Conservation (phyloP, 164 flowering plant species). For the Amborella trichopoda region DNA sequence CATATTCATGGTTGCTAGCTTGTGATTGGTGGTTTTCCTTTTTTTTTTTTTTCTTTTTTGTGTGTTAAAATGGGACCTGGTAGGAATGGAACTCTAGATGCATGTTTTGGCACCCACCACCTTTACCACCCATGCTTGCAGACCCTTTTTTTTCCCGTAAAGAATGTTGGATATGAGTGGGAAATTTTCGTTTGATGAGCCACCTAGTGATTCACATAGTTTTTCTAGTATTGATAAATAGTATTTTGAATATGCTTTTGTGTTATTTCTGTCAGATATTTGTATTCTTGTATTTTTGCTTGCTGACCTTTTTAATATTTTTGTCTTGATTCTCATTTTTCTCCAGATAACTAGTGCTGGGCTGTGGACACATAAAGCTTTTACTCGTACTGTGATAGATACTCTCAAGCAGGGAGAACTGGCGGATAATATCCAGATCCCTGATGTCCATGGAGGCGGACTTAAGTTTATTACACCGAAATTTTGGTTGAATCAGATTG, state of each 20-base stretch:
- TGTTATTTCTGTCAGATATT: background rate
- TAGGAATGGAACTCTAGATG: no score
- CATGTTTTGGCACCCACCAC: no score
- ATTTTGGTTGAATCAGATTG: conserved; percentile 57
- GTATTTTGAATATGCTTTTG: background rate
- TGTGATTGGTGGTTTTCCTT: no score
- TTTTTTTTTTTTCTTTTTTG: no score
- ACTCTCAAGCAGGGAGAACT: conserved; percentile 11
- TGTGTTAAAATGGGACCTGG: no score
- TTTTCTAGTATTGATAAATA: no score
- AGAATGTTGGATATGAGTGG: no score
- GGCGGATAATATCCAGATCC: conserved; percentile 16
- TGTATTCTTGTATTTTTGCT: background rate
- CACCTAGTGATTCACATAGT: no score
- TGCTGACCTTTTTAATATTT: background rate
- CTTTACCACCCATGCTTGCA: no score
- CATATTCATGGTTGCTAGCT: no score
- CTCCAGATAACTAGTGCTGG: conserved; percentile 78
- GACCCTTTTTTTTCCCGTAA: no score
- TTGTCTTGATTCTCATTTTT: background rate
- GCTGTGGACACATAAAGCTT: conserved; percentile 47
- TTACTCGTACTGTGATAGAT: conserved; percentile 19
- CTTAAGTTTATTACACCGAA: conserved; percentile 32
- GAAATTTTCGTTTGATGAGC: no score
- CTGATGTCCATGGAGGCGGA: conserved; percentile 33